Evolutionary conservation across 179 eudicot species (phyloP), one percentile per base, ranked within the genome.

Genomic region (Patellifolia procumbens): DNA sequence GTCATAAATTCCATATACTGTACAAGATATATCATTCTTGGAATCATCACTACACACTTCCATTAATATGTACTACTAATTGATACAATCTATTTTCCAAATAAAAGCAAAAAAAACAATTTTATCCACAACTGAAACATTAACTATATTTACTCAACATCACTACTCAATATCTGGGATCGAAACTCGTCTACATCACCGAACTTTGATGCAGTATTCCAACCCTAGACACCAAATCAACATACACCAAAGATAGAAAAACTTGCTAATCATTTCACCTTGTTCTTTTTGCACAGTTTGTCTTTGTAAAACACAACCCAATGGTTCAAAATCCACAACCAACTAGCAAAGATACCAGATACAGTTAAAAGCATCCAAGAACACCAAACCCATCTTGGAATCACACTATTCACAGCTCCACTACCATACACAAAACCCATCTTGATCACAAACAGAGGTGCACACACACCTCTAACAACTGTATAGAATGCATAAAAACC

Each of bases 341-440:
- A 73, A 61, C 97, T 92, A 75, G 77, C 78, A 68, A 85, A 78
- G 58, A 92, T 83, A 15, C 87, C 93, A 73, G 63, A 56, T 0
- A 74, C 75, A 22, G 87, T 87, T 45, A 92, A 81, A 62, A 84
- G 66, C 81, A 89, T 79, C 97, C 97, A 92, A 74, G 95, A 92
- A 72, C 79, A 46, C 95, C 91, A 92, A 76, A 74, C 88, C 94
- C 93, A 89, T 49, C 6, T 63, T 16, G 95, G 95, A 77, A 92
- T 84, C 83, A 84, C 81, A 76, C 70, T 76, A 76, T 83, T 72
- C 17, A 56, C 88, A 42, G 35, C 90, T 22, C 91, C 90, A 81
- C 80, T 80, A 4, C 73, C 63, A 68, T 81, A 90, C 76, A 84
- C 80, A 63, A 63, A 24, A 37, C 83, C 83, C 80, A 90, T 84